These are phyloP conservation scores for Trichoderma sp. DNA, from an alignment of 2,329 filamentous ascomycete genomes.

Conservation along the genomic window DNA sequence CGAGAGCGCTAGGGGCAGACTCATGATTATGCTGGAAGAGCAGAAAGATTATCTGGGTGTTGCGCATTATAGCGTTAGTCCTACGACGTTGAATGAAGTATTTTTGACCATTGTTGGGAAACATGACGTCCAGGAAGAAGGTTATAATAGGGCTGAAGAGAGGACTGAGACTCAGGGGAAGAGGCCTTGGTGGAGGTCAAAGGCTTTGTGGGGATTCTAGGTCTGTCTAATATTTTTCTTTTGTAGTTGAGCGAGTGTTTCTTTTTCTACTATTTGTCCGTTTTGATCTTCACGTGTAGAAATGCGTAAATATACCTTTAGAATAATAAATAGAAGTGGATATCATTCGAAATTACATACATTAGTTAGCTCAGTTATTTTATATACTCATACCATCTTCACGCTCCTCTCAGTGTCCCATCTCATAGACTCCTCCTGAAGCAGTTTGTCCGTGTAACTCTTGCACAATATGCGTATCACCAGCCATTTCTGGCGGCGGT, in stretches of 20 bases:
- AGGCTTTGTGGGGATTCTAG: conserved; percentile 20
- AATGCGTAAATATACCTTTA: background rate
- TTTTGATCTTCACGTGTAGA: background rate
- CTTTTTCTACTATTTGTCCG: background rate
- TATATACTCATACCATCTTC: background rate
- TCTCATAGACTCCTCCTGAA: conserved; percentile 10
- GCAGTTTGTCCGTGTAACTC: conserved; percentile 13
- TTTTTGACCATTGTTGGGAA: conserved; percentile 79
- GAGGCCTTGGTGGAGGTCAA: conserved; percentile 34
- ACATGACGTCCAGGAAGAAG: conserved; percentile 75
- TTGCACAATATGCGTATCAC: conserved; percentile 14
- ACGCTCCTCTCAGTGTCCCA: background rate
- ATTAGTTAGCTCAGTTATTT: background rate
- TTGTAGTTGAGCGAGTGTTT: background rate
- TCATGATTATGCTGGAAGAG: conserved; percentile 72
- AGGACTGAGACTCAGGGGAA: conserved; percentile 27
- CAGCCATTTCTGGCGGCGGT: conserved; percentile 15
- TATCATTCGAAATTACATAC: conserved; percentile 19
- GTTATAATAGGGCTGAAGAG: conserved; percentile 43
- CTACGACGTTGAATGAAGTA: conserved; percentile 85
- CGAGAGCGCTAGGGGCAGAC: conserved; percentile 60
- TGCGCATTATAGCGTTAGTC: conserved; percentile 79
- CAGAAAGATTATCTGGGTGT: conserved; percentile 68
- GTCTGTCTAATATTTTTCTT: background rate
- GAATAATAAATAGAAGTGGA: conserved; percentile 9